Conservation (phyloP, 495 filamentous ascomycete genomes). For the Parathielavia hyrcaniae region DNA sequence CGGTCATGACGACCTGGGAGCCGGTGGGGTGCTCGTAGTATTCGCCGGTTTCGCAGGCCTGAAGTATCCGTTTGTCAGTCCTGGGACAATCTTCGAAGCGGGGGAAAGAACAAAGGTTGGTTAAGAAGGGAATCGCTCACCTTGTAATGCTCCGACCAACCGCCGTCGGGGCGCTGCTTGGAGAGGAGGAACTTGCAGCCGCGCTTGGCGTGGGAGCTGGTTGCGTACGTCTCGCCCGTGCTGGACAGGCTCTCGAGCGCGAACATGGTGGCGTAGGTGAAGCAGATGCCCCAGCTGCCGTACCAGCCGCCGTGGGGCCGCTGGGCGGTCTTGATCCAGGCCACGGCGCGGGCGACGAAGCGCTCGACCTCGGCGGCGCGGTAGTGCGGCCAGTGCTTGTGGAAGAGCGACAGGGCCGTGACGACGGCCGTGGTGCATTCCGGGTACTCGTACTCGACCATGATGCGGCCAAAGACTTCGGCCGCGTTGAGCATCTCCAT, state of each 20-base stretch:
- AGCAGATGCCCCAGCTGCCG: constrained; percentile 95
- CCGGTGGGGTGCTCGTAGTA: constrained; percentile 48
- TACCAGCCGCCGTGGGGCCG: constrained; percentile 88
- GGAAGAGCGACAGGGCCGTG: constrained; percentile 80
- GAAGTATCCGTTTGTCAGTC: background rate
- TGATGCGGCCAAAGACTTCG: constrained; percentile 93
- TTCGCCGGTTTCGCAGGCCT: constrained; percentile 51
- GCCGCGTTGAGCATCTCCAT: constrained; percentile 88
- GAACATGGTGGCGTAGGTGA: constrained; percentile 94
- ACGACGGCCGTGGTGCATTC: constrained; percentile 96
- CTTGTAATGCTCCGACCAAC: constrained; percentile 93
- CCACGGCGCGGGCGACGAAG: constrained; percentile 63
- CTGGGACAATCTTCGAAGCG: background rate
- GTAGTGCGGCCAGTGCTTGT: constrained; percentile 73
- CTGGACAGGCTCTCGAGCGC: constrained; percentile 78
- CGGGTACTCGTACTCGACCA: constrained; percentile 97
- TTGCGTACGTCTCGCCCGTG: constrained; percentile 73
- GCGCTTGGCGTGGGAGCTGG: constrained; percentile 58
- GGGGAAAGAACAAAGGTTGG: background rate
- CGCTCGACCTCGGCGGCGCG: constrained; percentile 64
- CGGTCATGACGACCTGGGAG: constrained; percentile 88
- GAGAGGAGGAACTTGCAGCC: constrained; percentile 81
- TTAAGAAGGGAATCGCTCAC: constrained; percentile 41
- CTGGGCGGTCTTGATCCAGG: constrained; percentile 76
- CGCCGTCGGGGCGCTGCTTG: constrained; percentile 79